Base-by-base conservation (phyloP, 2,329 filamentous ascomycete species). In the Penicillium sp. region DNA sequence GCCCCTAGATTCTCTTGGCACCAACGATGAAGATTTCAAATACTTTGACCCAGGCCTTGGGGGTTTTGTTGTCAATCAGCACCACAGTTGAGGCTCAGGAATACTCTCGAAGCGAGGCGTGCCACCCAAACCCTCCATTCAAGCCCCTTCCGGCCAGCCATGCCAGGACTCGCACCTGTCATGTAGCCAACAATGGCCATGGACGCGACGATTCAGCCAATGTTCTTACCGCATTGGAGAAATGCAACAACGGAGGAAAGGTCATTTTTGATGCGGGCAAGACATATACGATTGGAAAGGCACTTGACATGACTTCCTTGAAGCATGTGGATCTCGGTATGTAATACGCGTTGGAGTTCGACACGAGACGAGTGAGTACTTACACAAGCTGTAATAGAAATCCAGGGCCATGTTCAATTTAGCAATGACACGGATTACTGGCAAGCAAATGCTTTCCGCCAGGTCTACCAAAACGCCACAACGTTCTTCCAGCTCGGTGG, bases 401-500 rank as follows among this genome's bases (percentile, higher is more conserved):
- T 86, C 59, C 80, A 82, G 66, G 86, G 84, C 23, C 81, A 80
- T 23, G 79, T 89, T 21, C 77, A 82, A 55, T 90, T 90, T 74
- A 83, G 82, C 55, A 82, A 86, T 50, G 85, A 90, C 68, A 86
- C 86, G 1, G 81, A 84, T 62, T 90, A 89, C 73, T 90, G 88
- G 88, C 80, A 86, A 61, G 79, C 78, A 9, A 81, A 89, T 66
- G 79, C 81, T 42, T 89, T 89, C 78, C 81, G 82, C 55, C 85
- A 86, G 27, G 77, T 75, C 6, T 90, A 84, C 74, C 88, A 90
- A 65, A 88, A 89, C 61, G 81, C 83, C 6, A 86, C 84, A 0
- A 84, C 84, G 1, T 89, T 89, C 77, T 89, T 86, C 79, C 81
- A 86, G 68, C 79, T 88, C 38, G 86, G 87, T 41, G 87, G 87